A percentile compares a stretch with the other conserved stretches of the same genome.
Conservation (phyloP, 306 rosid genomes). For the Vigna trinervia region DNA sequence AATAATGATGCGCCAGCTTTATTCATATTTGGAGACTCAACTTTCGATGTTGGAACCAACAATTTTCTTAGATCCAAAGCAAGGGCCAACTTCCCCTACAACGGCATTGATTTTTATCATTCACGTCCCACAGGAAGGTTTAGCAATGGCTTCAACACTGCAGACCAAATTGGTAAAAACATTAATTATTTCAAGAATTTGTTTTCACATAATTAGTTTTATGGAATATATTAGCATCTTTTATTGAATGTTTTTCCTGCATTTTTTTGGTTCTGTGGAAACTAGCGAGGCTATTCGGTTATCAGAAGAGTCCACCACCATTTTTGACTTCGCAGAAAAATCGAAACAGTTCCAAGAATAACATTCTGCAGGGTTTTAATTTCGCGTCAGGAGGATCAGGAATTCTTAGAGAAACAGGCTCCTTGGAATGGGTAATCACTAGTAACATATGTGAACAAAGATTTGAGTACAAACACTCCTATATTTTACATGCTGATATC, state of each 20-base stretch:
- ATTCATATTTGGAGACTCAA: slow-evolving; percentile 70
- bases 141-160: slow-evolving; percentile 63
- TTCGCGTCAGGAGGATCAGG: slow-evolving; percentile 68
- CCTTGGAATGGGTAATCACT: slow-evolving; percentile 38
- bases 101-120: slow-evolving; percentile 58
- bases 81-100: slow-evolving; percentile 48
- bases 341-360: slow-evolving; percentile 32
- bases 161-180: slow-evolving; percentile 60
- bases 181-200: not conserved
- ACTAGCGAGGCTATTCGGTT: slow-evolving; percentile 49
- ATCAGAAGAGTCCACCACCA: slow-evolving; percentile 57
- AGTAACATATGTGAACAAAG: not conserved
- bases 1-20: slow-evolving; percentile 16
- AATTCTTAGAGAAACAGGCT: slow-evolving; percentile 52
- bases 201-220: not conserved
- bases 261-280: slow-evolving; percentile 6
- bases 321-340: slow-evolving; percentile 39
- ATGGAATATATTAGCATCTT: not conserved
- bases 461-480: no score
- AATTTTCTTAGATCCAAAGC: slow-evolving; percentile 41
- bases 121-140: slow-evolving; percentile 65
- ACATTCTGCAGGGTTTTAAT: slow-evolving; percentile 51
- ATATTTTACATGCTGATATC: no score
- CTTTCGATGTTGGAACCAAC: slow-evolving; percentile 66
- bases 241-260: not conserved